Evolutionary conservation across 768 basidiomycete genomes (phyloP).

Genomic region (Daedaleopsis nitida): DNA sequence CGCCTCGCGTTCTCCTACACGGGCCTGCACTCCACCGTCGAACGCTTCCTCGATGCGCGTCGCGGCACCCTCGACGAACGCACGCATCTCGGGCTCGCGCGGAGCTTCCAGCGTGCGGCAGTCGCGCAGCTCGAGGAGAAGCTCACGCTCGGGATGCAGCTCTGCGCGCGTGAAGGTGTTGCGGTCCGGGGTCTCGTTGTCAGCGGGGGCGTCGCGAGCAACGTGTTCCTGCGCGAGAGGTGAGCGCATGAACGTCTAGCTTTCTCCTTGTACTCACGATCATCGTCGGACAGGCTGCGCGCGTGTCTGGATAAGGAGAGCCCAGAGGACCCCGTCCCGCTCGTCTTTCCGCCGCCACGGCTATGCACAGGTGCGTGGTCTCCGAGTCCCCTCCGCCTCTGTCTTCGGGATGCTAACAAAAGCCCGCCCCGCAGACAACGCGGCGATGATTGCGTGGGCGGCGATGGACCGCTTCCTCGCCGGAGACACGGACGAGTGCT

Average conservation of each 20-base stretch:
- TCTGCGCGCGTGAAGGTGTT: slow-evolving; percentile 46
- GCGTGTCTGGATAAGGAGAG: slow-evolving; percentile 30
- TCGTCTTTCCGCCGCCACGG: slow-evolving; percentile 74
- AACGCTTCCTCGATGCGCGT: slow-evolving; percentile 50
- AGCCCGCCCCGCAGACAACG: slow-evolving; percentile 68
- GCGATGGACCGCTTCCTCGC: slow-evolving; percentile 78
- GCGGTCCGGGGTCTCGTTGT: slow-evolving; percentile 66
- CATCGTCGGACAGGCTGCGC: slow-evolving; percentile 39
- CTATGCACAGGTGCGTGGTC: slow-evolving; percentile 75
- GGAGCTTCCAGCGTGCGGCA: slow-evolving; percentile 73
- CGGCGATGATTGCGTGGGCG: slow-evolving; percentile 96
- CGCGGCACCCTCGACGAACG: slow-evolving; percentile 44
- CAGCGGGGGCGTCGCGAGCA: slow-evolving; percentile 94
- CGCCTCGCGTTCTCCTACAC: slow-evolving; percentile 77
- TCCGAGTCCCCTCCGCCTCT: no score
- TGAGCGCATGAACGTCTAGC: no score
- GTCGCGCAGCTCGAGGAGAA: slow-evolving; percentile 78
- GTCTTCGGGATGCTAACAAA: not conserved
- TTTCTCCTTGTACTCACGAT: no score
- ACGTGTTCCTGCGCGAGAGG: slow-evolving; percentile 67
- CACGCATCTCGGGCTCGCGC: slow-evolving; percentile 54
- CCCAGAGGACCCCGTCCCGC: slow-evolving; percentile 38
- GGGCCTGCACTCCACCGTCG: slow-evolving; percentile 72
- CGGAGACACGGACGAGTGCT: slow-evolving; percentile 61
- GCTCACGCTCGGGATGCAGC: slow-evolving; percentile 53